Evolutionary conservation across 2,329 filamentous ascomycete species (phyloP).

Genomic region (Epichloe hybrida): DNA sequence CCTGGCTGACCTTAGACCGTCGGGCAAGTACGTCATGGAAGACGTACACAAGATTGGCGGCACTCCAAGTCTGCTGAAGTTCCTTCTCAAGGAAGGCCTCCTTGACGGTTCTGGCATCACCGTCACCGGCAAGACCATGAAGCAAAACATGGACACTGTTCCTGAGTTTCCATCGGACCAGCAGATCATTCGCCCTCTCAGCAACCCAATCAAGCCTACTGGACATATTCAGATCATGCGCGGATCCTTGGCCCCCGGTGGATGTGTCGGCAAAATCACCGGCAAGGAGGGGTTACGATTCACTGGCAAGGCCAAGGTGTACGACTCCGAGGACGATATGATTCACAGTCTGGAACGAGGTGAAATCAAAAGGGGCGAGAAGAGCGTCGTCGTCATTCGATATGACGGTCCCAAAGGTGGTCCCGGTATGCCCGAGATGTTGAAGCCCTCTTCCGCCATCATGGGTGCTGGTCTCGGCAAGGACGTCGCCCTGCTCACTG

Average conservation of each 20-base stretch:
- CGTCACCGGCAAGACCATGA: conserved; percentile 80
- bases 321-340: conserved; percentile 71
- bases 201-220: conserved; percentile 73
- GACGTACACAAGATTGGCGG: conserved; percentile 77
- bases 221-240: conserved; percentile 83
- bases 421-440: conserved; percentile 88
- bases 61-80: conserved; percentile 75
- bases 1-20: conserved; percentile 72
- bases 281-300: conserved; percentile 85
- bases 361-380: conserved; percentile 70
- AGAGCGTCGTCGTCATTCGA: conserved; percentile 80
- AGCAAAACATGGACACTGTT: conserved; percentile 68
- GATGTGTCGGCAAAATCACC: conserved; percentile 86
- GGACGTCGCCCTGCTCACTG: conserved; percentile 61
- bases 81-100: conserved; percentile 70
- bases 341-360: conserved; percentile 65
- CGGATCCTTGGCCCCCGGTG: conserved; percentile 72
- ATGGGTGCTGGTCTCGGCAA: conserved; percentile 79
- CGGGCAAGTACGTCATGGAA: conserved; percentile 77
- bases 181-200: conserved; percentile 65
- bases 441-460: conserved; percentile 83
- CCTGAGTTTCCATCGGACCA: conserved; percentile 65
- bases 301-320: conserved; percentile 67
- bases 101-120: conserved; percentile 71
- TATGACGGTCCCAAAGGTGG: conserved; percentile 92